phyloP scores from a whole-genome alignment of 371 early-diverging fungal genomes.

The Gilbertella persicaria region DNA sequence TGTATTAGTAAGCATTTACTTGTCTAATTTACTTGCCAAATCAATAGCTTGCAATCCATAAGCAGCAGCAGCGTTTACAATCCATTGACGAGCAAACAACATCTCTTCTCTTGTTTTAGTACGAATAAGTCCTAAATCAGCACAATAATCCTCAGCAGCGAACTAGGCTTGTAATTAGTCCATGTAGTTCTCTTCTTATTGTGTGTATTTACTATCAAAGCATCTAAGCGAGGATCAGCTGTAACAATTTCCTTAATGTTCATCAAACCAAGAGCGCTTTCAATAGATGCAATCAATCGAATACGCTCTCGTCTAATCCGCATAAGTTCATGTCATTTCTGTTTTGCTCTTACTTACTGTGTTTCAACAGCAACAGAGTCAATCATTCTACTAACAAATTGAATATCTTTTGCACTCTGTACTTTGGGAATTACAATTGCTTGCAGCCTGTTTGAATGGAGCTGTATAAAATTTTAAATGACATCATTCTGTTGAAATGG shows the following conservation, averaged over 20 bases:
- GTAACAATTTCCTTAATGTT: constrained; percentile 82
- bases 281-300: constrained; percentile 82
- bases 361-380: constrained; percentile 72
- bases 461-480: constrained; percentile 32
- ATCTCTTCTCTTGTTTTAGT: constrained; percentile 75
- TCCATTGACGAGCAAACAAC: constrained; percentile 74
- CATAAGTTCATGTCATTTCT: not conserved
- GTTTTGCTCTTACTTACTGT: constrained; percentile 47
- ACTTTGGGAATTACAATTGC: constrained; percentile 92
- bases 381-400: constrained; percentile 80
- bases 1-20: not conserved
- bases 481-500: constrained; percentile 8
- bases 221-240: constrained; percentile 73
- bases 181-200: not conserved
- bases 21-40: constrained; percentile 52
- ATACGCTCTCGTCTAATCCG: constrained; percentile 62
- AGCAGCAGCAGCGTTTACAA: constrained; percentile 83
- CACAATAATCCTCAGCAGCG: constrained; percentile 95
- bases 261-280: constrained; percentile 85
- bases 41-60: constrained; percentile 89
- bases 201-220: constrained; percentile 61
- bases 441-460: constrained; percentile 72
- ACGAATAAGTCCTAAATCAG: constrained; percentile 80
- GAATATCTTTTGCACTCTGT: constrained; percentile 75
- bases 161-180: constrained; percentile 51